Evolutionary conservation across 2,329 filamentous ascomycete species (phyloP), one percentile per base, ranked within the genome.

Genomic region (Penicillium sumatraense): DNA sequence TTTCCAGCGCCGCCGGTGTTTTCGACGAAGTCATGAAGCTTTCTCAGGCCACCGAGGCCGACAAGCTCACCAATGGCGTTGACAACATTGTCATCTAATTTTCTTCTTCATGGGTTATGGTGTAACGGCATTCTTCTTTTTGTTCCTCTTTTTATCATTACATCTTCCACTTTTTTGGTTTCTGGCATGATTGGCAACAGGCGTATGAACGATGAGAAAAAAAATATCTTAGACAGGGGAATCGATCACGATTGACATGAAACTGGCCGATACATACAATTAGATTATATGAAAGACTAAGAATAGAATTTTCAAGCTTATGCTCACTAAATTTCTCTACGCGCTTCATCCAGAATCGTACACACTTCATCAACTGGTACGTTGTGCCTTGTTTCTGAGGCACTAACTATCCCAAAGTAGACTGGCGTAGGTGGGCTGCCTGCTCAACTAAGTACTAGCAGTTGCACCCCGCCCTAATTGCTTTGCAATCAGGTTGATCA

Each of bases 1-100:
- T 96, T 44, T 91, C 92, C 27, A 90, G 91, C 2, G 86, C 86
- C 49, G 84, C 88, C 2, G 89, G 89, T 13, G 83, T 87, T 68
- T 76, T 93, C 44, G 84, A 80, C 6, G 68, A 76, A 51, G 68
- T 73, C 14, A 72, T 64, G 2, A 42, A 54, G 36, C 26, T 31
- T 13, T 58, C 57, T 11, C 57, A 58, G 35, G 54, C 44, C 10
- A 55, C 51, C 26, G 57, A 60, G 45, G 47, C 49, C 11, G 58
- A 60, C 16, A 52, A 46, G 42, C 46, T 60, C 38, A 52, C 47
- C 24, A 60, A 58, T 23, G 56, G 58, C 26, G 49, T 60, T 36
- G 42, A 45, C 41, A 56, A 56, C 49, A 60, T 60, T 41, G 47
- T 60, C 54, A 36, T 60, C 35, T 60, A 56, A 60, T 51, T 7